A percentile compares a stretch with the other conserved stretches of the same genome.
These are phyloP conservation scores for Mycogone perniciosa DNA, from an alignment of 2,329 filamentous ascomycete genomes.

Conservation along the genomic window DNA sequence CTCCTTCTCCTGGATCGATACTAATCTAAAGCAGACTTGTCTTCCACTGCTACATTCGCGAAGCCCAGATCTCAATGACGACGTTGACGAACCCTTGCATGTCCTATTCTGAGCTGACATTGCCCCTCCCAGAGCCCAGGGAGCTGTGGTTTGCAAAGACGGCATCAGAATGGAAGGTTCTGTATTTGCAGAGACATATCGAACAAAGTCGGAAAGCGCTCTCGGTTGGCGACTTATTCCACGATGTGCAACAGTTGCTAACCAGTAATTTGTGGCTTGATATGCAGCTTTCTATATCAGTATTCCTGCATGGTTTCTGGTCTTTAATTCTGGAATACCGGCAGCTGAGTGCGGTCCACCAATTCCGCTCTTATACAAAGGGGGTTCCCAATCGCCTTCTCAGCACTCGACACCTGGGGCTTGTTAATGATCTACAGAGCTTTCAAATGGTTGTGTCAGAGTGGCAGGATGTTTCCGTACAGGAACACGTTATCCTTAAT, in stretches of 20 bases:
- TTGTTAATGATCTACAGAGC: constrained; percentile 49
- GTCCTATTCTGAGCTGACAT: constrained; percentile 61
- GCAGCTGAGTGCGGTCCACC: constrained; percentile 47
- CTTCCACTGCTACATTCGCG: constrained; percentile 58
- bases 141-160: constrained; percentile 60
- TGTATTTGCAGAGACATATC: constrained; percentile 42
- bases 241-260: constrained; percentile 47
- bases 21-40: constrained; percentile 41
- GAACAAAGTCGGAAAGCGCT: constrained; percentile 38
- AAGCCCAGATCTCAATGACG: constrained; percentile 62
- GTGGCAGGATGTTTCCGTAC: constrained; percentile 38
- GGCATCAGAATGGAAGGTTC: constrained; percentile 57
- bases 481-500: constrained; percentile 44
- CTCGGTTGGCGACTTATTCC: constrained; percentile 49
- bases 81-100: constrained; percentile 58
- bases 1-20: not conserved
- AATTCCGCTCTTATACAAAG: constrained; percentile 41
- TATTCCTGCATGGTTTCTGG: constrained; percentile 62
- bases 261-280: constrained; percentile 47
- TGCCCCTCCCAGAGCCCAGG: constrained; percentile 57
- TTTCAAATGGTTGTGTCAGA: constrained; percentile 39
- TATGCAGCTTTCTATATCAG: constrained; percentile 47
- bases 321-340: constrained; percentile 60
- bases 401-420: constrained; percentile 53
- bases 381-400: constrained; percentile 41